phyloP scores from a whole-genome alignment of 140 eudicot genomes.

The Flaveria floridana region DNA sequence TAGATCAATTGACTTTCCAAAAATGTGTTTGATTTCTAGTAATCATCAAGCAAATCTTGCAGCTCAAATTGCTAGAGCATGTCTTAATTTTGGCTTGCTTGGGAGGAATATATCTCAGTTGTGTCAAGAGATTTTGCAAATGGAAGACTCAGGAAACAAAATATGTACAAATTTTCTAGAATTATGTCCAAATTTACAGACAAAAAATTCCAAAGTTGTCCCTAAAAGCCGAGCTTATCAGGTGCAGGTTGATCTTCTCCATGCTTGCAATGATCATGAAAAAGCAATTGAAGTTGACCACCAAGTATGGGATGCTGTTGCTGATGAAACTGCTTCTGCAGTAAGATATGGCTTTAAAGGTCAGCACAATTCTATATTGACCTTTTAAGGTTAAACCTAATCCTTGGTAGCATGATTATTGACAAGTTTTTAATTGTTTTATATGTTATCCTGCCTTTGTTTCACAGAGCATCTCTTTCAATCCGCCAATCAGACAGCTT shows the following conservation, averaged over 20 bases:
- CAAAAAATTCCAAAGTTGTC: slow-evolving; percentile 59
- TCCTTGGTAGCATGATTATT: slow-evolving; percentile 9
- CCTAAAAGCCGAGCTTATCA: slow-evolving; percentile 89
- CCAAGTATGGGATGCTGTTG: slow-evolving; percentile 91
- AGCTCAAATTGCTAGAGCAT: slow-evolving; percentile 65
- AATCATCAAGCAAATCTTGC: slow-evolving; percentile 93
- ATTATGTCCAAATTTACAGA: slow-evolving; percentile 55
- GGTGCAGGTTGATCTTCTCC: slow-evolving; percentile 83
- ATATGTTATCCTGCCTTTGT: slow-evolving; percentile 22
- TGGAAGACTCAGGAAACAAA: slow-evolving; percentile 58
- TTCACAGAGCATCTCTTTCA: slow-evolving; percentile 59
- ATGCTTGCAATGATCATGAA: slow-evolving; percentile 59
- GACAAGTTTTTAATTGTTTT: background rate
- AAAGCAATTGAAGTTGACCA: slow-evolving; percentile 56
- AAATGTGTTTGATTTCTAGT: slow-evolving; percentile 77
- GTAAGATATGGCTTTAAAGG: slow-evolving; percentile 95
- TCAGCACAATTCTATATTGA: slow-evolving; percentile 19
- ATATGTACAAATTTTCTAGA: slow-evolving; percentile 55
- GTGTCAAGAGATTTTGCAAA: slow-evolving; percentile 77
- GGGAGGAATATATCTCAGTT: slow-evolving; percentile 84
- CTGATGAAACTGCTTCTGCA: slow-evolving; percentile 99
- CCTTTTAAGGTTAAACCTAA: slow-evolving; percentile 12
- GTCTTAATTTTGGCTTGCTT: slow-evolving; percentile 77
- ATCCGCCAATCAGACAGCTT: slow-evolving; percentile 37
- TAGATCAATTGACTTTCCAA: slow-evolving; percentile 75